phyloP scores from a whole-genome alignment of 108 stramenopile species.

The Cyclotella kingstonii region DNA sequence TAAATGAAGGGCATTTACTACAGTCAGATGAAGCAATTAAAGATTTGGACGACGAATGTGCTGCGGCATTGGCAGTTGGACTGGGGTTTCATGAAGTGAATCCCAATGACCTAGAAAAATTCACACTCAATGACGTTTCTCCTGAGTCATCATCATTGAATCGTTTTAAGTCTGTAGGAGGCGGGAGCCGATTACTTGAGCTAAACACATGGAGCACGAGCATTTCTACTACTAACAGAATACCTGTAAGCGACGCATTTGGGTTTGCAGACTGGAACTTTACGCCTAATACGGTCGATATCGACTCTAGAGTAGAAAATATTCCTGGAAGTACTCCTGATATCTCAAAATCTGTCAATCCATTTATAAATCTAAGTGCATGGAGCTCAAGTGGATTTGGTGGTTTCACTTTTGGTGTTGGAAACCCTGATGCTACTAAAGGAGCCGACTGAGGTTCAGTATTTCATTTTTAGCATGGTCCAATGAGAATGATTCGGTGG shows the following conservation, averaged over 20 bases:
- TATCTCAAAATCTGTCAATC: slow-evolving; percentile 3
- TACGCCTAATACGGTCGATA: slow-evolving; percentile 10
- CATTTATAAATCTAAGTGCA: slow-evolving; percentile 17
- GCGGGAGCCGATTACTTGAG: slow-evolving; percentile 51
- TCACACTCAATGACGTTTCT: slow-evolving; percentile 44
- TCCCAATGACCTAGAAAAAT: slow-evolving; percentile 41
- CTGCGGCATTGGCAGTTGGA: slow-evolving; percentile 79
- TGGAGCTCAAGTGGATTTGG: slow-evolving; percentile 32
- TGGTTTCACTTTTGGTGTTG: slow-evolving; percentile 11
- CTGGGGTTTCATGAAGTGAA: slow-evolving; percentile 70
- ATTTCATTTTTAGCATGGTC: too few relatives aligned
- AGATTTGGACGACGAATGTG: slow-evolving; percentile 44
- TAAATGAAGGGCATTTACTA: slow-evolving; percentile 3
- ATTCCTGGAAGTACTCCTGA: slow-evolving; percentile 10
- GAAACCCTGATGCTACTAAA: slow-evolving; percentile 1
- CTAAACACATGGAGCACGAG: slow-evolving; percentile 49
- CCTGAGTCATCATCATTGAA: slow-evolving; percentile 30
- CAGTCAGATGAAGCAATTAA: slow-evolving; percentile 1
- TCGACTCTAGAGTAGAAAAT: not conserved
- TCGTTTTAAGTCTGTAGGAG: slow-evolving; percentile 39
- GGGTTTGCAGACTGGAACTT: slow-evolving; percentile 37
- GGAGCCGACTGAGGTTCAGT: slow-evolving; percentile 11
- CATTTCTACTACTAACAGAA: slow-evolving; percentile 21
- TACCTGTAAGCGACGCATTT: slow-evolving; percentile 11
- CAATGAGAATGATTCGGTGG: too few relatives aligned